phyloP scores from a whole-genome alignment of 2,329 filamentous ascomycete species.

The Fusarium haematococcum region DNA sequence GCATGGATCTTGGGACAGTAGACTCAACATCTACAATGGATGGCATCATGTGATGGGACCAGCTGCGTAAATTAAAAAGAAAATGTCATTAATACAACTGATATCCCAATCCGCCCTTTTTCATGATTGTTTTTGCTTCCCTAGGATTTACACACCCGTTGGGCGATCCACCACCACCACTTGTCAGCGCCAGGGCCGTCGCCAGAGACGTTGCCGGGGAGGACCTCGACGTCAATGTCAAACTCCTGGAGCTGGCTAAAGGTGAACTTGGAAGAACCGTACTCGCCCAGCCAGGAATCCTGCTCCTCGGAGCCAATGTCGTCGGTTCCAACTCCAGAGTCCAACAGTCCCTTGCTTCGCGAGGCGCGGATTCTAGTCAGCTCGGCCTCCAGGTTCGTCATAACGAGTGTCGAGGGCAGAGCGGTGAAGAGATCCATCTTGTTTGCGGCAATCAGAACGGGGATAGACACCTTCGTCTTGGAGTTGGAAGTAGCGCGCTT shows the following conservation, averaged over 20 bases:
- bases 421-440: conserved; percentile 97
- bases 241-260: conserved; percentile 88
- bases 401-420: conserved; percentile 81
- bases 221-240: conserved; percentile 80
- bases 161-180: conserved; percentile 93
- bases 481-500: conserved; percentile 67
- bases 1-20: conserved; percentile 42
- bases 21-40: conserved; percentile 57
- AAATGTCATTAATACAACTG: conserved; percentile 43
- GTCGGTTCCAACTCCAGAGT: conserved; percentile 79
- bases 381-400: conserved; percentile 80
- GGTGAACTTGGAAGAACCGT: conserved; percentile 79
- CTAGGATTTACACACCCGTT: conserved; percentile 56
- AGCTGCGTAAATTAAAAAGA: conserved; percentile 34
- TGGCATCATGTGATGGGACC: conserved; percentile 36
- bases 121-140: not conserved
- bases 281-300: conserved; percentile 87
- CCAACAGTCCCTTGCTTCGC: conserved; percentile 82
- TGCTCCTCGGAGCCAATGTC: conserved; percentile 75
- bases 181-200: conserved; percentile 78
- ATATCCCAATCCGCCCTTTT: conserved; percentile 9
- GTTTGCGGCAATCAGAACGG: conserved; percentile 89
- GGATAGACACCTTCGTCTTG: conserved; percentile 61
- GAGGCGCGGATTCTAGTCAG: conserved; percentile 82
- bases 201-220: conserved; percentile 77